Evolutionary conservation across 2,329 filamentous ascomycete genomes (phyloP).

Genomic region (Fusarium sp.): DNA sequence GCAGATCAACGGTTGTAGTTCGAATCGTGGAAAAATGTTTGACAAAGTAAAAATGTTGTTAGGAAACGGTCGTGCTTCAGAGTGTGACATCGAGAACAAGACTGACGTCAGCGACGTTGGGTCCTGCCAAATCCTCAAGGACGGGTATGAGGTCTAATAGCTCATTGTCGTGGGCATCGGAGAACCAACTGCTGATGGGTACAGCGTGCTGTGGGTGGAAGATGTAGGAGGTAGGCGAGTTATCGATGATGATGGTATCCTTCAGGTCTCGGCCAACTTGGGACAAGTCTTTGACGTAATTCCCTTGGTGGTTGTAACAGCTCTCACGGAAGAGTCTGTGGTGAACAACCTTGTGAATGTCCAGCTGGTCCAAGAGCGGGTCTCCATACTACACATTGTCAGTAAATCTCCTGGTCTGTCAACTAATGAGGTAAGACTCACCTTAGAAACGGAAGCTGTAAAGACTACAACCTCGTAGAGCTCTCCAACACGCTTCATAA

Average conservation of each 20-base stretch:
- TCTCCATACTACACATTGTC: slow-evolving; percentile 81
- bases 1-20: slow-evolving; percentile 52
- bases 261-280: slow-evolving; percentile 95
- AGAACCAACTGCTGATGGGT: slow-evolving; percentile 99
- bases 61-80: slow-evolving; percentile 58
- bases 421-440: slow-evolving; percentile 53
- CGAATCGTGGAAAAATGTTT: slow-evolving; percentile 46
- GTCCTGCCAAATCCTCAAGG: slow-evolving; percentile 92
- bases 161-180: slow-evolving; percentile 99
- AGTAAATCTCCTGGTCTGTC: slow-evolving; percentile 44
- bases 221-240: slow-evolving; percentile 98
- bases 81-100: slow-evolving; percentile 93
- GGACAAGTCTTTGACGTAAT: slow-evolving; percentile 99
- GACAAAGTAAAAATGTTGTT: slow-evolving; percentile 49
- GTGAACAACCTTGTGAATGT: slow-evolving; percentile 97
- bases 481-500: slow-evolving; percentile 98
- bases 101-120: slow-evolving; percentile 94
- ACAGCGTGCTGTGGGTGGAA: slow-evolving; percentile 99
- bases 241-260: slow-evolving; percentile 99
- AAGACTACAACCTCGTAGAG: slow-evolving; percentile 99
- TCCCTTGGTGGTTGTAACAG: slow-evolving; percentile 99
- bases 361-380: slow-evolving; percentile 92
- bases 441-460: slow-evolving; percentile 97
- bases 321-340: slow-evolving; percentile 97
- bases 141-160: slow-evolving; percentile 96